phyloP scores from a whole-genome alignment of 2,329 filamentous ascomycete genomes.

The Cercospora zeae-maydis region DNA sequence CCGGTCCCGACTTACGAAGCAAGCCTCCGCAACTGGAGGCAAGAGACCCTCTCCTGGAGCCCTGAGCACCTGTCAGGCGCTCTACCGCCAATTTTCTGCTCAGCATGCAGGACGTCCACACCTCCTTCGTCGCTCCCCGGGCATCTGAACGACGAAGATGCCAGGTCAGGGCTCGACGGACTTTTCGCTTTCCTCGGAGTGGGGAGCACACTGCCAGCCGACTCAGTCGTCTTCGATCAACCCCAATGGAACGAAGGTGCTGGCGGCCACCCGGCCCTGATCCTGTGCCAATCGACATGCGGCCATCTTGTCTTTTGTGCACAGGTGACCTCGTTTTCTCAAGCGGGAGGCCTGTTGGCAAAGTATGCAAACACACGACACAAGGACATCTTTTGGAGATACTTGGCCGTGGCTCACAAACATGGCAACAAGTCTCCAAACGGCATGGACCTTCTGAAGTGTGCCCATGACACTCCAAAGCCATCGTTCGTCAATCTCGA shows the following conservation, averaged over 20 bases:
- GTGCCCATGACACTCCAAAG: not conserved
- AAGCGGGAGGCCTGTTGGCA: not conserved
- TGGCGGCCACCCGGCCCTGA: not conserved
- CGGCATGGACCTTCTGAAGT: not conserved
- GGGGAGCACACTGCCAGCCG: not conserved
- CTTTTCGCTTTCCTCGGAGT: not conserved
- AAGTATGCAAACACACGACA: not conserved
- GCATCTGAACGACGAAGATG: not conserved
- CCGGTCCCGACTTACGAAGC: not conserved
- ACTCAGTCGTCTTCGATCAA: not conserved
- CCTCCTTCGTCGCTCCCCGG: not conserved
- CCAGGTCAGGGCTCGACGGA: not conserved
- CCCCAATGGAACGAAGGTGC: not conserved
- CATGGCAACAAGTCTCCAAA: not conserved
- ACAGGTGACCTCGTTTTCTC: not conserved
- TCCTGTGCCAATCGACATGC: not conserved
- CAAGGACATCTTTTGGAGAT: not conserved
- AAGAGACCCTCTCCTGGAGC: not conserved
- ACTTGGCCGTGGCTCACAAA: not conserved
- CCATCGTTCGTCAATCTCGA: not conserved
- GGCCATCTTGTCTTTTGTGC: constrained; percentile 1
- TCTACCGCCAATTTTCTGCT: not conserved
- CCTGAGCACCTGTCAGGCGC: not conserved
- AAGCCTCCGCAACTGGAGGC: not conserved
- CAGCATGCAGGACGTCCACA: not conserved